phyloP scores from a whole-genome alignment of 2,329 filamentous ascomycete species.

The Uncinocarpus reesii region DNA sequence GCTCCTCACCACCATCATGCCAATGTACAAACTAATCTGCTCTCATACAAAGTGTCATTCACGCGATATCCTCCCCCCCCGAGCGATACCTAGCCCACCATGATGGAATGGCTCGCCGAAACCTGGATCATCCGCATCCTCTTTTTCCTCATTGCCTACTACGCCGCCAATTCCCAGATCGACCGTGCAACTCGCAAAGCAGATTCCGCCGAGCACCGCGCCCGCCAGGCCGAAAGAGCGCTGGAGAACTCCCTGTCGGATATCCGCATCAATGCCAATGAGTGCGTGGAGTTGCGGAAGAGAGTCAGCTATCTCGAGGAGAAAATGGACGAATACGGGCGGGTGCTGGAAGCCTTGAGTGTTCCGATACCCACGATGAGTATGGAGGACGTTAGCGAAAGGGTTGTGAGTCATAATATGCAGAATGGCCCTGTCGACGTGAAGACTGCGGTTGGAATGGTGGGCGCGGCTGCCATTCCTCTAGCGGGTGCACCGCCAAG shows the following conservation, averaged over 20 bases:
- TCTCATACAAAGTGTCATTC: not conserved
- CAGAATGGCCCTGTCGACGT: not conserved
- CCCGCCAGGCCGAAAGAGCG: not conserved
- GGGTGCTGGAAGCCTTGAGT: slow-evolving; percentile 2
- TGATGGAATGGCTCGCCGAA: slow-evolving; percentile 8
- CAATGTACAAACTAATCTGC: too few species aligned
- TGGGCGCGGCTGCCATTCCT: not conserved
- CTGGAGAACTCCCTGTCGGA: slow-evolving; percentile 1
- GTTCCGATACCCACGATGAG: not conserved
- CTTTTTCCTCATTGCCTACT: slow-evolving; percentile 6
- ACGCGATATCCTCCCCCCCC: too few species aligned
- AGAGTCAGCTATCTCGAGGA: slow-evolving; percentile 10
- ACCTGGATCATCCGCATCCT: slow-evolving; percentile 5
- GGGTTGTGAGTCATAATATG: not conserved
- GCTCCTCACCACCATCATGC: too few species aligned
- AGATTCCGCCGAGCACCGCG: not conserved
- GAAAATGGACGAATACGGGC: slow-evolving; percentile 11
- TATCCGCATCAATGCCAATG: slow-evolving; percentile 2
- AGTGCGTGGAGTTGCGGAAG: slow-evolving; percentile 9
- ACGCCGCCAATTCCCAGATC: slow-evolving; percentile 1
- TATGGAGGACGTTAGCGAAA: not conserved
- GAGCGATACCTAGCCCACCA: not conserved
- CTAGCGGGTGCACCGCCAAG: not conserved
- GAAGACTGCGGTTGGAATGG: not conserved
- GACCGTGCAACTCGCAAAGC: slow-evolving; percentile 7